Evolutionary conservation across 305 asterid species (phyloP).

Genomic region (Nicotiana rustica): DNA sequence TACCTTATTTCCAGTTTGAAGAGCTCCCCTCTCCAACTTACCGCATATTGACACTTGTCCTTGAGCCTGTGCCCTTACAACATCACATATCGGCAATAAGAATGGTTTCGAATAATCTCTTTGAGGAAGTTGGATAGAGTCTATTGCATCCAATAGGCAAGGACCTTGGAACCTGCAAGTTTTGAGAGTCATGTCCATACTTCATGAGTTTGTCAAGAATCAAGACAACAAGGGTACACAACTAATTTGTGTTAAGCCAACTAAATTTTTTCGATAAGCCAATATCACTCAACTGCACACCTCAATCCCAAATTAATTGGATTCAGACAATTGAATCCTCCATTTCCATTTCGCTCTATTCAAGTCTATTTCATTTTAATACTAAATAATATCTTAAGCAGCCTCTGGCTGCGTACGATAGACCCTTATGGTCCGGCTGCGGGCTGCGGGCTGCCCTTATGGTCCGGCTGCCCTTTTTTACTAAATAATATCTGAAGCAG

Average conservation of each 20-base stretch:
- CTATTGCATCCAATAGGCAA: slow-evolving; percentile 84
- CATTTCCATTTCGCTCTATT: slow-evolving; percentile 6
- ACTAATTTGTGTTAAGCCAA: neutral
- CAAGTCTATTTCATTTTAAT: slow-evolving; percentile 22
- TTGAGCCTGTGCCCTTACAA: slow-evolving; percentile 79
- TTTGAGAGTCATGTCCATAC: slow-evolving; percentile 11
- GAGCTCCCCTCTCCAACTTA: slow-evolving; percentile 91
- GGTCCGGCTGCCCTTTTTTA: too few relatives aligned
- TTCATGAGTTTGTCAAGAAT: slow-evolving; percentile 37
- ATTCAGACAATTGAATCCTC: slow-evolving; percentile 21
- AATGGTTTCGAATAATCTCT: slow-evolving; percentile 87
- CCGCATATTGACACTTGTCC: slow-evolving; percentile 81
- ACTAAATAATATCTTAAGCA: neutral
- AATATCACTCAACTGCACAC: neutral
- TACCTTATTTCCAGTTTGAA: slow-evolving; percentile 87
- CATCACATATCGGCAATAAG: slow-evolving; percentile 85
- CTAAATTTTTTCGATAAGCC: neutral
- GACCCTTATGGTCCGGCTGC: too few relatives aligned
- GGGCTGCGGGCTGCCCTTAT: too few relatives aligned
- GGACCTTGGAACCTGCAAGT: slow-evolving; percentile 83
- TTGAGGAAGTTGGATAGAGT: slow-evolving; percentile 82
- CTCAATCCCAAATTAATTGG: slow-evolving; percentile 15
- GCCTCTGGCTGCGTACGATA: too few relatives aligned
- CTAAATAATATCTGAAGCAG: neutral
- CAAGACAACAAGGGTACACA: slow-evolving; percentile 24